Conservation (phyloP, 176 grass and related monocot species). For the Aegilops bicornis region DNA sequence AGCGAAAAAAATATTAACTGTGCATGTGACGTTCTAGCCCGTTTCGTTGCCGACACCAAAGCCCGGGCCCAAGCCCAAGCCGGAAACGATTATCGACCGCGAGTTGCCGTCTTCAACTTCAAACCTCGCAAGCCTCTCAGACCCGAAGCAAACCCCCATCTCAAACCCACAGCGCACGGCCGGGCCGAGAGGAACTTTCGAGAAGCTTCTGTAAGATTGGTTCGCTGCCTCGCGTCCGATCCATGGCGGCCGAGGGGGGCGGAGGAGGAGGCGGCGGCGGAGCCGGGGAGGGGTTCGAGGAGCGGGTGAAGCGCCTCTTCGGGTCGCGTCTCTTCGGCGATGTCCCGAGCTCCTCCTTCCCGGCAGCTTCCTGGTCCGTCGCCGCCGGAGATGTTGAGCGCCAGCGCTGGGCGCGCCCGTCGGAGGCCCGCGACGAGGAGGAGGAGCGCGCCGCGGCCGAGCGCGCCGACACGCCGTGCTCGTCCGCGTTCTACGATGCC, state of each 20-base stretch:
- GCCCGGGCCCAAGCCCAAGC: neutral
- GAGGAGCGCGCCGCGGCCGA: conserved; percentile 22
- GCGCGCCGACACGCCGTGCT: conserved; percentile 70
- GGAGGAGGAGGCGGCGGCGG: neutral
- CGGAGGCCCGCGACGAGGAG: conserved; percentile 59
- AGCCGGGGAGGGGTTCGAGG: conserved; percentile 65
- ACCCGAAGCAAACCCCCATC: neutral
- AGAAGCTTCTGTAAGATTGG: conserved; percentile 13
- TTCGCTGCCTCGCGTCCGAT: neutral
- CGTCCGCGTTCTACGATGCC: conserved; percentile 71
- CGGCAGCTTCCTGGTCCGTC: conserved; percentile 73
- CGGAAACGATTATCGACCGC: neutral
- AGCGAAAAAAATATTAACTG: too few relatives aligned
- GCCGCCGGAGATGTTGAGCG: conserved; percentile 77
- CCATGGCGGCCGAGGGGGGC: conserved; percentile 35
- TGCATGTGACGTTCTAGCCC: neutral
- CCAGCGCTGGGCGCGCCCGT: conserved; percentile 67
- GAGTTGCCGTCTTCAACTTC: neutral
- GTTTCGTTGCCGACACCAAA: neutral
- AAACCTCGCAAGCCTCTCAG: neutral
- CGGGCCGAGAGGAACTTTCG: neutral
- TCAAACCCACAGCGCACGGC: neutral
- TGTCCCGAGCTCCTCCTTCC: conserved; percentile 69
- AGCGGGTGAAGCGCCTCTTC: conserved; percentile 89
- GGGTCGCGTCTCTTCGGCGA: conserved; percentile 74